Conservation (phyloP, 495 filamentous ascomycete species). For the Penicillium turbatum region DNA sequence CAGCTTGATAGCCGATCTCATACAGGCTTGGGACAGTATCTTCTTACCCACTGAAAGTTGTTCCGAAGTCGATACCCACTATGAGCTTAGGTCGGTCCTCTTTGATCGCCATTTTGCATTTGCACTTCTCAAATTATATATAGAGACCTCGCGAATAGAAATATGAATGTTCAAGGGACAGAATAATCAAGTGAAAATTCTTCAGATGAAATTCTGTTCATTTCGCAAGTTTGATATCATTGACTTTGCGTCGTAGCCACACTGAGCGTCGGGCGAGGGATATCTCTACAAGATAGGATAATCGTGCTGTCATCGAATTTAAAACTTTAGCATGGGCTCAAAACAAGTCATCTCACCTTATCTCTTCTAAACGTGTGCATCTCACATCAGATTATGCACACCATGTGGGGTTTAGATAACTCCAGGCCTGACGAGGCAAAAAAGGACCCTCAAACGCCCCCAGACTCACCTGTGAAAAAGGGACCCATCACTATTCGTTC, state of each 20-base stretch:
- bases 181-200: not conserved
- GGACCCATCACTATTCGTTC: not conserved
- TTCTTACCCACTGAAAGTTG: slow-evolving; percentile 35
- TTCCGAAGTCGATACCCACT: slow-evolving; percentile 48
- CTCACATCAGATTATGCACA: too few relatives aligned
- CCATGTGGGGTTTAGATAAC: not conserved
- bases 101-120: not conserved
- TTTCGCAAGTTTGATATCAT: slow-evolving; percentile 5
- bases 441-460: not conserved
- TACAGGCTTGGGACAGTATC: slow-evolving; percentile 8
- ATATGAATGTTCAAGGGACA: not conserved
- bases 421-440: not conserved
- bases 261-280: not conserved
- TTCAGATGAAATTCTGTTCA: not conserved
- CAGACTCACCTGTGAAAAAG: not conserved
- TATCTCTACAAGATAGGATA: not conserved
- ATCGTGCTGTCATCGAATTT: not conserved
- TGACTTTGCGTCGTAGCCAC: not conserved
- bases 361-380: not conserved
- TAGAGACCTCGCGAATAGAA: not conserved
- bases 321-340: not conserved
- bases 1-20: slow-evolving; percentile 20
- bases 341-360: not conserved
- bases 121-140: not conserved
- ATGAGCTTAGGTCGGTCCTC: slow-evolving; percentile 15